Percentiles rank a stretch among this genome's conserved stretches.
Conservation (phyloP, 2,329 filamentous ascomycete species). For the Talaromyces sp. region DNA sequence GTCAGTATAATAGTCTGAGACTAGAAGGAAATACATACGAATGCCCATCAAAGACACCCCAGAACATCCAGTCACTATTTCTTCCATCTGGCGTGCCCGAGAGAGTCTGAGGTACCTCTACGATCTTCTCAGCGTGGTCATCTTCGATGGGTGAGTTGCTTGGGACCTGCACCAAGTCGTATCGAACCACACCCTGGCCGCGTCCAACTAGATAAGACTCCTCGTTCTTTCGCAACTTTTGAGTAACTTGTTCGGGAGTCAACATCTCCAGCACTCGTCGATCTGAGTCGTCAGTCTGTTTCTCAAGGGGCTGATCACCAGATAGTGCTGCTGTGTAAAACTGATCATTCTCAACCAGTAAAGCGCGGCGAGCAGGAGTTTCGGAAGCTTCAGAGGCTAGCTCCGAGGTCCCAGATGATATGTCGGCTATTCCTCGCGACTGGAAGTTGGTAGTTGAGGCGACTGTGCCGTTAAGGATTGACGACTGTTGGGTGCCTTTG, state of each 20-base stretch:
- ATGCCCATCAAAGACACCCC: conserved; percentile 98
- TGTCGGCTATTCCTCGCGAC: conserved; percentile 20
- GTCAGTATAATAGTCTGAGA: conserved; percentile 4
- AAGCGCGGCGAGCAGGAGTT: conserved; percentile 58
- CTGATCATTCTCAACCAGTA: conserved; percentile 85
- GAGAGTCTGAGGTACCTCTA: conserved; percentile 68
- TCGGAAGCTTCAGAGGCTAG: conserved; percentile 34
- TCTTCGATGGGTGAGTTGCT: conserved; percentile 98
- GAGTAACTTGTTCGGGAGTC: conserved; percentile 86
- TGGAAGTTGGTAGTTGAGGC: conserved; percentile 16
- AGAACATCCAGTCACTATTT: conserved; percentile 97
- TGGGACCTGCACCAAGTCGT: conserved; percentile 88
- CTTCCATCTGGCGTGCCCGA: conserved; percentile 51
- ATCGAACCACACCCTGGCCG: conserved; percentile 85
- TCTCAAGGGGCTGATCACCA: conserved; percentile 79
- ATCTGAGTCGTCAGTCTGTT: conserved; percentile 78
- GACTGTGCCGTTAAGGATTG: conserved; percentile 19
- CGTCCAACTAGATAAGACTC: conserved; percentile 86
- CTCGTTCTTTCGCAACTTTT: conserved; percentile 82
- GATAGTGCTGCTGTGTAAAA: conserved; percentile 83
- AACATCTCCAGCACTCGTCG: conserved; percentile 92
- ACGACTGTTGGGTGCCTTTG: conserved; percentile 29
- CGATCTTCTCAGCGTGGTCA: conserved; percentile 96
- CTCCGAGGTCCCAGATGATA: conserved; percentile 16
- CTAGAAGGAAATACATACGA: conserved; percentile 53